phyloP scores from a whole-genome alignment of 2,329 filamentous ascomycete species.

The Aspergillus felis region DNA sequence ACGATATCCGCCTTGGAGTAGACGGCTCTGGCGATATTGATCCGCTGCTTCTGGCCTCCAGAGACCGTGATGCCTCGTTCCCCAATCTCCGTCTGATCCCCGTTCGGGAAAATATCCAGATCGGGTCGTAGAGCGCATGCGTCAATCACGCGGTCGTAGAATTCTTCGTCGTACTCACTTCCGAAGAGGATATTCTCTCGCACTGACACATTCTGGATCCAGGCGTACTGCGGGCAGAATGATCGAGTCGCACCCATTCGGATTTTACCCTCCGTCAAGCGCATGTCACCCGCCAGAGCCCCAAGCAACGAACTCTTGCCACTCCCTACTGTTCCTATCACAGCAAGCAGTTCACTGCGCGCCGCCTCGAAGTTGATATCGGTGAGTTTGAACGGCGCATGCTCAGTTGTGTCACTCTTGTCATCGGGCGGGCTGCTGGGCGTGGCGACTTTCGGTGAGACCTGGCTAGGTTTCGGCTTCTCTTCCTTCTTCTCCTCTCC shows the following conservation, averaged over 20 bases:
- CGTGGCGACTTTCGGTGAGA: slow-evolving; percentile 1
- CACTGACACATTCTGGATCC: slow-evolving; percentile 91
- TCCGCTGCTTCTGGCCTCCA: slow-evolving; percentile 88
- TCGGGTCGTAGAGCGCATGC: slow-evolving; percentile 83
- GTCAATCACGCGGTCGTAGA: slow-evolving; percentile 81
- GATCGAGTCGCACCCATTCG: slow-evolving; percentile 76
- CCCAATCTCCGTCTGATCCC: slow-evolving; percentile 87
- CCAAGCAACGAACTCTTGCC: slow-evolving; percentile 85
- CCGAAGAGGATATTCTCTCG: slow-evolving; percentile 90
- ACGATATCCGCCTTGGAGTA: slow-evolving; percentile 62
- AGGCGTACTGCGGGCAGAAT: slow-evolving; percentile 94
- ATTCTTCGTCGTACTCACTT: slow-evolving; percentile 66
- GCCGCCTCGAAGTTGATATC: slow-evolving; percentile 29
- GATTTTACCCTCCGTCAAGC: slow-evolving; percentile 72
- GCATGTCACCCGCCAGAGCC: slow-evolving; percentile 87
- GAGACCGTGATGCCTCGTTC: slow-evolving; percentile 94
- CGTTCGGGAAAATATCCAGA: slow-evolving; percentile 86
- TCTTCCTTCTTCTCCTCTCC: slow-evolving; percentile 7
- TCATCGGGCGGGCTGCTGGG: not conserved
- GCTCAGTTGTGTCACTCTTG: slow-evolving; percentile 8
- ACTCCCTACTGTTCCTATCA: slow-evolving; percentile 64
- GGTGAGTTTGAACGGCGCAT: slow-evolving; percentile 38
- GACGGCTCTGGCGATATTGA: slow-evolving; percentile 83
- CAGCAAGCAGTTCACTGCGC: slow-evolving; percentile 45
- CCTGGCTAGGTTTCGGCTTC: not conserved